A percentile compares a stretch with the other conserved stretches of the same genome.
phyloP scores from a whole-genome alignment of 345 rosid genomes.

The Salix arbutifolia region DNA sequence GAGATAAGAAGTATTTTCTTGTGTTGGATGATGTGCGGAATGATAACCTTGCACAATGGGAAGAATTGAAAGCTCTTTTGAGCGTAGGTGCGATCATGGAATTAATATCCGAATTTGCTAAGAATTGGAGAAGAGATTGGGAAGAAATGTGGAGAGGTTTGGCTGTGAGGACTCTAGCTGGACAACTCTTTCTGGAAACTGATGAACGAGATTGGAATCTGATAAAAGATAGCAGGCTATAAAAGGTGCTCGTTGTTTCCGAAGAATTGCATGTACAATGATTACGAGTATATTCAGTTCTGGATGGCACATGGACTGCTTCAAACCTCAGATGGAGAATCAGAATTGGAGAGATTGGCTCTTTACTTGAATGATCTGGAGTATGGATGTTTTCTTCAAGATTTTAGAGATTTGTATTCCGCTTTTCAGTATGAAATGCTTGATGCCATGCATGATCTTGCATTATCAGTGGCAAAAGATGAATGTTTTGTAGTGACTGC shows the following conservation, averaged over 20 bases:
- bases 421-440: constrained; percentile 4
- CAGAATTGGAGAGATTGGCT: constrained; percentile 6
- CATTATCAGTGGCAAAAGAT: constrained; percentile 10
- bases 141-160: constrained; percentile 27
- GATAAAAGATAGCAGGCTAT: constrained; percentile 25
- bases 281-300: background rate
- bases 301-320: constrained; percentile 29
- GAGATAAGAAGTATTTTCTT: background rate
- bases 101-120: background rate
- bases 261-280: background rate
- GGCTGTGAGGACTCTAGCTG: constrained; percentile 16
- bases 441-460: constrained; percentile 32
- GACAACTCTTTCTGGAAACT: background rate
- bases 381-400: constrained; percentile 30
- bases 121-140: constrained; percentile 24
- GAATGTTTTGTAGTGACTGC: background rate
- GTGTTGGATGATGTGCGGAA: constrained; percentile 26
- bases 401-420: background rate
- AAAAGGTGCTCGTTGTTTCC: constrained; percentile 25
- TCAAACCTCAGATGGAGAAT: background rate
- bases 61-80: background rate
- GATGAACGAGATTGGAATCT: constrained; percentile 5
- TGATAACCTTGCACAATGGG: constrained; percentile 6
- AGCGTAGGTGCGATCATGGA: background rate
- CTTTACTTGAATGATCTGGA: constrained; percentile 14